These are phyloP conservation scores for Podaxis carcinomalis DNA, from an alignment of 768 basidiomycete genomes.

Conservation along the genomic window DNA sequence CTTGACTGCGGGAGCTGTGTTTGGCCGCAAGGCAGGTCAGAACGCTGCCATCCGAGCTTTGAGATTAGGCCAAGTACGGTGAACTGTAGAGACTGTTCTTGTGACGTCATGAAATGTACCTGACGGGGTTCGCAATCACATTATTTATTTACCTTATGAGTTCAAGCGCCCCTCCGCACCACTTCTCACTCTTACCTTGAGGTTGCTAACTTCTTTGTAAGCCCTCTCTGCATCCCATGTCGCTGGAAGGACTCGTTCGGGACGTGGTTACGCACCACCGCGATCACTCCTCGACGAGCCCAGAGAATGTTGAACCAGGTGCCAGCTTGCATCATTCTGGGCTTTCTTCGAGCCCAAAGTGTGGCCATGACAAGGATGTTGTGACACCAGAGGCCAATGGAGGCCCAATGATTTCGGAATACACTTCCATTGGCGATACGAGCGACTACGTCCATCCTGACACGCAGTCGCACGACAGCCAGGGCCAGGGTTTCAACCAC, in stretches of 20 bases:
- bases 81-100: slow-evolving; percentile 3
- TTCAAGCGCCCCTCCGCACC: background rate
- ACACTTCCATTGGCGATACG: background rate
- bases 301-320: background rate
- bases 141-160: background rate
- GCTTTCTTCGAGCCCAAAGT: background rate
- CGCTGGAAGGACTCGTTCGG: slow-evolving; percentile 21
- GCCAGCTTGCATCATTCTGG: background rate
- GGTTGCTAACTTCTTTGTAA: background rate
- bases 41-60: slow-evolving; percentile 31
- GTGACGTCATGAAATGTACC: slow-evolving; percentile 11
- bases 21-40: slow-evolving; percentile 53
- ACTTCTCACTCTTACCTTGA: background rate
- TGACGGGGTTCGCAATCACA: background rate
- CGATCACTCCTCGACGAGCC: background rate
- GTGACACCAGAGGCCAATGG: background rate
- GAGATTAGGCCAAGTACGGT: slow-evolving; percentile 10
- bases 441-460: background rate
- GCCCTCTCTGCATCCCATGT: slow-evolving; percentile 16
- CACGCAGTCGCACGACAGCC: background rate
- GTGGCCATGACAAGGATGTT: background rate
- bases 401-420: background rate
- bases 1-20: slow-evolving; percentile 60
- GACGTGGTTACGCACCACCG: slow-evolving; percentile 6
- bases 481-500: background rate